Conservation (phyloP, 306 rosid genomes). For the Delonix regia region DNA sequence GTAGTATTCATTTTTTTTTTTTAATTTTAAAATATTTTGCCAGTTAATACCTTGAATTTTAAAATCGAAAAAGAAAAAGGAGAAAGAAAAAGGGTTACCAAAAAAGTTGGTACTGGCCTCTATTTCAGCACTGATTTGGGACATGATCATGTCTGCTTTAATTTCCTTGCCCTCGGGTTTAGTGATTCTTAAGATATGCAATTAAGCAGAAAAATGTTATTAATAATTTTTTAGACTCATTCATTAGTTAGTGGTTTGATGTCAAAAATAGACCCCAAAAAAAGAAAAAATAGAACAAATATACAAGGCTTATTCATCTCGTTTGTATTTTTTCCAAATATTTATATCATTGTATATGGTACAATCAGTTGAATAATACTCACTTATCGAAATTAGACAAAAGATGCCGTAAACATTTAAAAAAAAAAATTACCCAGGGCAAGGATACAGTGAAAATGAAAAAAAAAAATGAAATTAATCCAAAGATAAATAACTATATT, state of each 20-base stretch:
- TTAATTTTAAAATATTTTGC: slow-evolving; percentile 29
- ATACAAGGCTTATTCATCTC: too few species aligned
- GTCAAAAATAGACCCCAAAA: background rate
- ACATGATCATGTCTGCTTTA: slow-evolving; percentile 48
- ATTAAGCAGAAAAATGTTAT: background rate
- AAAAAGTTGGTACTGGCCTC: slow-evolving; percentile 37
- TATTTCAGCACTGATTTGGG: slow-evolving; percentile 41
- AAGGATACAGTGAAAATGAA: too few species aligned
- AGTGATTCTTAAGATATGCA: slow-evolving; percentile 7
- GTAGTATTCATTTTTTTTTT: slow-evolving; percentile 33
- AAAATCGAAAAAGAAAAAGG: slow-evolving; percentile 23
- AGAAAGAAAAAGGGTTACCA: slow-evolving; percentile 16
- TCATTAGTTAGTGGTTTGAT: background rate
- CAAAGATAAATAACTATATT: background rate
- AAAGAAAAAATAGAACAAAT: too few species aligned
- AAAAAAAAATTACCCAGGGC: too few species aligned
- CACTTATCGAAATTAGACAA: too few species aligned
- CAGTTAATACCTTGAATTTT: slow-evolving; percentile 53
- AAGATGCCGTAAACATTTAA: too few species aligned
- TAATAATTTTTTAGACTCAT: background rate
- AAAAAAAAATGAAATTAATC: background rate
- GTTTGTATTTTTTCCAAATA: too few species aligned
- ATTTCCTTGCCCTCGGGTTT: slow-evolving; percentile 18
- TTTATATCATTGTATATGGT: too few species aligned
- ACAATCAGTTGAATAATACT: too few species aligned